A percentile compares a stretch with the other conserved stretches of the same genome.
Conservation (phyloP, 306 rosid species). For the Cicer judaicum region DNA sequence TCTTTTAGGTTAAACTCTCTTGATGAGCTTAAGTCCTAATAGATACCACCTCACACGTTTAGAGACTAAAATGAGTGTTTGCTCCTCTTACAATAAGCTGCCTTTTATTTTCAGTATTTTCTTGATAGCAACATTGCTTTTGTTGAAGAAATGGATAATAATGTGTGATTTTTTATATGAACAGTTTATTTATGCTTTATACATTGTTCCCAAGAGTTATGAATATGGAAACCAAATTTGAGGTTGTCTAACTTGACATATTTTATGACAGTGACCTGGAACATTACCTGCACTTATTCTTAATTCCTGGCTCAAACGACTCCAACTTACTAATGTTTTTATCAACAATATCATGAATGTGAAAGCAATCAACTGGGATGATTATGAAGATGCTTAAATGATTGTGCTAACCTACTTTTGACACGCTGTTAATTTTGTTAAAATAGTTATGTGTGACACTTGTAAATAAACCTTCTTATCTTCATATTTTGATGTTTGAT, state of each 20-base stretch:
- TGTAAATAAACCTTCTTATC: no score
- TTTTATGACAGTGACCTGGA: conserved; percentile 93
- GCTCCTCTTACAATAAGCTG: no score
- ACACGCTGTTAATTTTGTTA: no score
- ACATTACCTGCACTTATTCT: conserved; percentile 92
- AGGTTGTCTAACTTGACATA: conserved; percentile 25
- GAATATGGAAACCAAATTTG: conserved; percentile 7
- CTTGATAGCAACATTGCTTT: neutral
- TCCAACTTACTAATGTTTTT: conserved; percentile 54
- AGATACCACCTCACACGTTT: neutral
- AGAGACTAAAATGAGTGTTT: no score
- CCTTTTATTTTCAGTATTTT: neutral
- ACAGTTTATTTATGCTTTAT: conserved; percentile 11
- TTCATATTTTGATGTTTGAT: no score
- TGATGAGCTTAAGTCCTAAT: no score
- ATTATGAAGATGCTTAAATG: no score
- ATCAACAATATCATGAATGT: no score
- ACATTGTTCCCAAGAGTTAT: neutral
- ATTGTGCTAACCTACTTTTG: no score
- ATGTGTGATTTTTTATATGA: neutral
- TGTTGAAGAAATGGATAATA: conserved; percentile 5
- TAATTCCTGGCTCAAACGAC: conserved; percentile 97
- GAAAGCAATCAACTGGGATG: no score
- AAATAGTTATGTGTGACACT: no score
- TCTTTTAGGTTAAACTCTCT: no score